Conservation (phyloP, 176 grass and related monocot genomes). For the Musa itinerans region DNA sequence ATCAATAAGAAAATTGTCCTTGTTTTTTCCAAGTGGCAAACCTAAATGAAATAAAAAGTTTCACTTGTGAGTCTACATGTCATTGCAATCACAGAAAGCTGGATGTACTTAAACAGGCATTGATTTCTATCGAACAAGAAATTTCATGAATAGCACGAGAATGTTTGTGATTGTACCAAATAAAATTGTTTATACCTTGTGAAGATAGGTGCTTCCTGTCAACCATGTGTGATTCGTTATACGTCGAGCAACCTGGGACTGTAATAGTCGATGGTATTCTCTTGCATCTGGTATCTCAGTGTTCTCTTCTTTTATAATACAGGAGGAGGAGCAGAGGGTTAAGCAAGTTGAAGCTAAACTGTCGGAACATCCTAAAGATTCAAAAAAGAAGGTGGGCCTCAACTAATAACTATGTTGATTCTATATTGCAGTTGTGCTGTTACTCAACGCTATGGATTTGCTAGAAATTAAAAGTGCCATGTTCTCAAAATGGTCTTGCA, state of each 20-base stretch:
- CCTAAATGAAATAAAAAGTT: not conserved
- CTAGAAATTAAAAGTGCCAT: not conserved
- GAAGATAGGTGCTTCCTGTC: too few species aligned
- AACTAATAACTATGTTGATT: not conserved
- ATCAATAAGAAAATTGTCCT: too few species aligned
- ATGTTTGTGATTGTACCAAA: too few species aligned
- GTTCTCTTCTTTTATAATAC: not conserved
- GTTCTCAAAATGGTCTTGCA: not conserved
- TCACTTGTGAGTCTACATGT: not conserved
- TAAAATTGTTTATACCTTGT: too few species aligned
- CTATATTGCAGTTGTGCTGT: not conserved
- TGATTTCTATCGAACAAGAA: not conserved
- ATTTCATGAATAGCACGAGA: not conserved
- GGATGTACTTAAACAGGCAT: not conserved
- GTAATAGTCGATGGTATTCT: not conserved
- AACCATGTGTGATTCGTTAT: too few species aligned
- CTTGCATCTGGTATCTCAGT: not conserved
- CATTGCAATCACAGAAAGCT: not conserved
- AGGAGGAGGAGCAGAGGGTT: slow-evolving; percentile 20
- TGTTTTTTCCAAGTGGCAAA: not conserved
- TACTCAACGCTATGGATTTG: not conserved
- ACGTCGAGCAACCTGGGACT: too few species aligned
- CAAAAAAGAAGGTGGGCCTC: slow-evolving; percentile 9
- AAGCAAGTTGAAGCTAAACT: slow-evolving; percentile 7
- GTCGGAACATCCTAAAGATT: not conserved